A percentile compares a stretch with the other conserved stretches of the same genome.
Evolutionary conservation across 441 rosid genomes (phyloP).

Genomic region (Manihot esculenta): DNA sequence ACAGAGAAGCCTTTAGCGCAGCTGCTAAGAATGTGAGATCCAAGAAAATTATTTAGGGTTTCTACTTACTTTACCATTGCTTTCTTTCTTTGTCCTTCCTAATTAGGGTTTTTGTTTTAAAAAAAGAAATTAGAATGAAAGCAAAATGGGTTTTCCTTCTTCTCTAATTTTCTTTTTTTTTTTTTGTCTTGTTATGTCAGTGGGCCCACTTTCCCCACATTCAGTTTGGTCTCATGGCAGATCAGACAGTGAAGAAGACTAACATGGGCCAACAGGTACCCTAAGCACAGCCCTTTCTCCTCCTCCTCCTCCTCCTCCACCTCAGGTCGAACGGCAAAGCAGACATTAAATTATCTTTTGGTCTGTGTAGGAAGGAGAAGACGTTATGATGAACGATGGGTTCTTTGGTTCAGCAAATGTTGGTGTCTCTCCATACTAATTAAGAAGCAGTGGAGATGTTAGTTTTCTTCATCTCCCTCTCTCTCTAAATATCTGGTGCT

Average conservation of each 20-base stretch:
- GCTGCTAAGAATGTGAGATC: constrained; percentile 91
- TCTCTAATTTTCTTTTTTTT: no score
- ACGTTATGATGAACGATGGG: constrained; percentile 74
- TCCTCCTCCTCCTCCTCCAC: no score
- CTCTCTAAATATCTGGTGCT: no score
- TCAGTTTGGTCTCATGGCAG: constrained; percentile 97
- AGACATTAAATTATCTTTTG: neutral
- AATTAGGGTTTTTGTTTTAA: neutral
- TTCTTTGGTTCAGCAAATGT: constrained; percentile 64
- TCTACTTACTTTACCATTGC: neutral
- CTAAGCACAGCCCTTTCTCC: neutral
- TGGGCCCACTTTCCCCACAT: constrained; percentile 99
- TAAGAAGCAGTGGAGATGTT: neutral
- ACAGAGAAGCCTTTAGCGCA: constrained; percentile 98
- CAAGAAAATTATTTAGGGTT: constrained; percentile 32
- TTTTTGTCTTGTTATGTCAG: constrained; percentile 38
- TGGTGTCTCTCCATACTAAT: constrained; percentile 70
- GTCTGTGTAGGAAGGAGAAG: constrained; percentile 67
- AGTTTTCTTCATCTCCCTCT: neutral
- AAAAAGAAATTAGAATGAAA: no score
- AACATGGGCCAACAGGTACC: constrained; percentile 72
- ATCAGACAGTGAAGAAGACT: constrained; percentile 87
- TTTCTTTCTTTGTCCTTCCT: neutral
- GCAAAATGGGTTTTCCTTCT: no score
- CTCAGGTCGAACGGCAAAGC: no score